These are phyloP conservation scores for Moesziomyces aphidis DNA, from an alignment of 1,284 basidiomycete genomes.

Conservation along the genomic window DNA sequence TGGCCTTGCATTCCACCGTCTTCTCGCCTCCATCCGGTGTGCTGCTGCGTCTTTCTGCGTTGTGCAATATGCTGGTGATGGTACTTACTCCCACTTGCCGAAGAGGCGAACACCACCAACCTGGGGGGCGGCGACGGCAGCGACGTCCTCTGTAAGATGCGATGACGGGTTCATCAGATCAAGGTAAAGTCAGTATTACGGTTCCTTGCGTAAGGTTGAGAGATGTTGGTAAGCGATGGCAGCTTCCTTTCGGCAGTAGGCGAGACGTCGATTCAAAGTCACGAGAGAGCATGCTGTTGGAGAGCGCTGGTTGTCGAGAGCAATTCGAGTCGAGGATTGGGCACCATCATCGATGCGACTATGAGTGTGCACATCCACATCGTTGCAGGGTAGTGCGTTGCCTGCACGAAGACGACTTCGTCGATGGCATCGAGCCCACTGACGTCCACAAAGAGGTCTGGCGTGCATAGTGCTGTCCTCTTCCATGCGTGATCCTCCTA, in stretches of 20 bases:
- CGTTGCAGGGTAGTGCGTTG: no score
- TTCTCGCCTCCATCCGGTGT: neutral
- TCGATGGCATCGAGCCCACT: no score
- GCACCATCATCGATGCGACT: no score
- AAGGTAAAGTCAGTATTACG: constrained; percentile 30
- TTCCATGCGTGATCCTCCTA: no score
- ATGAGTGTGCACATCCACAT: no score
- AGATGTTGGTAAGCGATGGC: no score
- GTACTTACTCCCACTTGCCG: constrained; percentile 65
- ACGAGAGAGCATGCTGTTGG: neutral
- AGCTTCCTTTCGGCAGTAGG: neutral
- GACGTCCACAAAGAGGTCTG: no score
- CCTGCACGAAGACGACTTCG: no score
- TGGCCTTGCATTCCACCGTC: no score
- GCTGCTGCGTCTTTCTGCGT: constrained; percentile 12
- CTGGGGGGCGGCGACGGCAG: constrained; percentile 61
- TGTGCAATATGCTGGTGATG: neutral
- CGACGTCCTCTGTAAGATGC: constrained; percentile 62
- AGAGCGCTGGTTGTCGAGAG: neutral
- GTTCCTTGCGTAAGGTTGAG: neutral
- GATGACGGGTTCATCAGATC: constrained; percentile 10
- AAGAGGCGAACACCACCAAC: constrained; percentile 66
- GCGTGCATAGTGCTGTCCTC: no score
- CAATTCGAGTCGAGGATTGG: neutral
- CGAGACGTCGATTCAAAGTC: neutral